phyloP scores from a whole-genome alignment of 257 asterid genomes.

The Solanum pinnatisectum region DNA sequence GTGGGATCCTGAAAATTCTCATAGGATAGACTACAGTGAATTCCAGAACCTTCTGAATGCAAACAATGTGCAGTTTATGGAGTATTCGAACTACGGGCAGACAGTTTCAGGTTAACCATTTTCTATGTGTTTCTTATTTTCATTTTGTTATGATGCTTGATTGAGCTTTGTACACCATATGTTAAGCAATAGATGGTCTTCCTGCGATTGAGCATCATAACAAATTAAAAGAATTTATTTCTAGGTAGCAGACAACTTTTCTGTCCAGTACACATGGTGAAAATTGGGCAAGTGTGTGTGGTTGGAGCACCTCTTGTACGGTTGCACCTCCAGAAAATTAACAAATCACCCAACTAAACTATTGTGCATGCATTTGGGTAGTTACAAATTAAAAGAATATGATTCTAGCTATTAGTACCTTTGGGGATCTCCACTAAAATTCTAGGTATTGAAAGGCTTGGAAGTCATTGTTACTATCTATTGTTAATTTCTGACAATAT shows the following conservation, averaged over 20 bases:
- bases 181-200: background rate
- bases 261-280: background rate
- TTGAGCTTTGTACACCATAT: background rate
- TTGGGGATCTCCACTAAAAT: background rate
- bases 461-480: background rate
- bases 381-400: background rate
- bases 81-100: conserved; percentile 94
- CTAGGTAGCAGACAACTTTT: background rate
- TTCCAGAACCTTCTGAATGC: conserved; percentile 81
- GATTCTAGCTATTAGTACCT: background rate
- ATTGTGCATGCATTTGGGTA: background rate
- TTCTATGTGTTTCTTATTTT: background rate
- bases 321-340: background rate
- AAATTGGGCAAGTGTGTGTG: background rate
- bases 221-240: background rate
- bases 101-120: conserved; percentile 63
- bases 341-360: background rate
- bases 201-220: background rate
- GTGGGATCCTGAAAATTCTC: conserved; percentile 88
- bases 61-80: conserved; percentile 82
- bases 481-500: background rate
- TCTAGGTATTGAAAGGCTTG: background rate
- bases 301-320: background rate
- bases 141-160: background rate
- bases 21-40: conserved; percentile 69